Evolutionary conservation across 1,284 basidiomycete genomes (phyloP).

Genomic region (Leccinum griseonigrum): DNA sequence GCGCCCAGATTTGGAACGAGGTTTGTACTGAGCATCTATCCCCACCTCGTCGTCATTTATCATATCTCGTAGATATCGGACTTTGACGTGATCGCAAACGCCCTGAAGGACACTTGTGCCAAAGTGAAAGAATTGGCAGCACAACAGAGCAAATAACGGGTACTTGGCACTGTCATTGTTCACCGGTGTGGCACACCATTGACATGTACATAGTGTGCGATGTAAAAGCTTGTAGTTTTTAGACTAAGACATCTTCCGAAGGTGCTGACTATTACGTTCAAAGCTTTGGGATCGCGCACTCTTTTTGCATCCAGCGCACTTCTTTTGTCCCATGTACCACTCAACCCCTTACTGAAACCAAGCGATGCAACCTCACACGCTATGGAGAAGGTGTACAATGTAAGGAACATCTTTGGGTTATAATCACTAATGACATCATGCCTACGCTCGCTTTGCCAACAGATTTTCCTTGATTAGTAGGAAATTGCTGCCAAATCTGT

Average conservation of each 20-base stretch:
- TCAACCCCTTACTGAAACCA: too few species aligned
- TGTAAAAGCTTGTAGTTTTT: background rate
- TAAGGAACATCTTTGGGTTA: background rate
- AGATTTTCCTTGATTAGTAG: too few species aligned
- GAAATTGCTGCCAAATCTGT: too few species aligned
- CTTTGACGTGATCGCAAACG: slow-evolving; percentile 29
- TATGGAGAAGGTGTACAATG: background rate
- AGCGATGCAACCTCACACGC: background rate
- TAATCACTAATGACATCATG: background rate
- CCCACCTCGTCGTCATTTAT: background rate
- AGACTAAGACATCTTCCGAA: background rate
- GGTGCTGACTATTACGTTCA: background rate
- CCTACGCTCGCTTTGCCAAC: too few species aligned
- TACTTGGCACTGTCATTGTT: background rate
- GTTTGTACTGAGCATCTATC: slow-evolving; percentile 37
- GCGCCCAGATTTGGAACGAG: slow-evolving; percentile 74
- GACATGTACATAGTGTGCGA: background rate
- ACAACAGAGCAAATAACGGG: background rate
- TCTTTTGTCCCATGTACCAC: too few species aligned
- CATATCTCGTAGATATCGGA: slow-evolving; percentile 28
- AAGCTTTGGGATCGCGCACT: background rate
- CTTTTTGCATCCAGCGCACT: background rate
- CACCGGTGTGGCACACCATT: too few species aligned
- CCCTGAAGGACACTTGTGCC: slow-evolving; percentile 23
- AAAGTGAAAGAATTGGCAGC: slow-evolving; percentile 17